Conservation (phyloP, 2,329 filamentous ascomycete species). For the Monosporascus sp. region DNA sequence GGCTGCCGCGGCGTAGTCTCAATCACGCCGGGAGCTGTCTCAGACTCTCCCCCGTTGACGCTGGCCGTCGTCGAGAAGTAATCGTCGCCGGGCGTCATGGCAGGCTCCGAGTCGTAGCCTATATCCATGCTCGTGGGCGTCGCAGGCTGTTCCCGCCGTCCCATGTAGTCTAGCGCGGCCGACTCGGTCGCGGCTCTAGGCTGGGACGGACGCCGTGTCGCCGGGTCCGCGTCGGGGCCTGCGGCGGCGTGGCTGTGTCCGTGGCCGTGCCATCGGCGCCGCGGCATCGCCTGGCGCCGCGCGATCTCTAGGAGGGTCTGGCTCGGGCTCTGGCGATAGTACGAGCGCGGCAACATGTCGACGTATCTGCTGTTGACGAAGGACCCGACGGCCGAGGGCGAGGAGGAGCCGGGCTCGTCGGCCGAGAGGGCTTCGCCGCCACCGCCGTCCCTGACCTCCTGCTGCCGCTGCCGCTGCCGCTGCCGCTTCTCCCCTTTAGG, state of each 20-base stretch:
- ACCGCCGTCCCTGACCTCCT: background rate
- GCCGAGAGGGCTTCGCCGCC: background rate
- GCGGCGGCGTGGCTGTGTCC: constrained; percentile 9
- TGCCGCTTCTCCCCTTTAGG: constrained; percentile 9
- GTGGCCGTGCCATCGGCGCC: background rate
- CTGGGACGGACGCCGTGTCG: constrained; percentile 9
- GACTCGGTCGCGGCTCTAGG: constrained; percentile 20
- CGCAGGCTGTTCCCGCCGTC: constrained; percentile 11
- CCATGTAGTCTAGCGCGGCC: constrained; percentile 4
- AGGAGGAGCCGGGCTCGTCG: background rate
- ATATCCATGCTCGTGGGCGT: constrained; percentile 19
- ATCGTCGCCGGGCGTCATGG: constrained; percentile 16
- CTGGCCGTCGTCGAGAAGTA: constrained; percentile 19
- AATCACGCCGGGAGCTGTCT: background rate
- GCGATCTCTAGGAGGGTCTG: constrained; percentile 6
- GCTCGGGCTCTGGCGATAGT: constrained; percentile 2
- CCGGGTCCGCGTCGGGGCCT: constrained; percentile 4
- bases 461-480: background rate
- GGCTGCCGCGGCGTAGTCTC: background rate
- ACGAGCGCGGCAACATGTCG: background rate
- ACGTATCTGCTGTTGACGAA: background rate
- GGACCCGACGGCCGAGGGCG: background rate
- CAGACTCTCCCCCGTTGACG: constrained; percentile 4
- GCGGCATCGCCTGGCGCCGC: background rate
- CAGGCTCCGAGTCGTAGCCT: constrained; percentile 29